Percentiles rank a stretch among this genome's conserved stretches.
phyloP scores from a whole-genome alignment of 345 rosid species.

The Sisymbrium altissimum region DNA sequence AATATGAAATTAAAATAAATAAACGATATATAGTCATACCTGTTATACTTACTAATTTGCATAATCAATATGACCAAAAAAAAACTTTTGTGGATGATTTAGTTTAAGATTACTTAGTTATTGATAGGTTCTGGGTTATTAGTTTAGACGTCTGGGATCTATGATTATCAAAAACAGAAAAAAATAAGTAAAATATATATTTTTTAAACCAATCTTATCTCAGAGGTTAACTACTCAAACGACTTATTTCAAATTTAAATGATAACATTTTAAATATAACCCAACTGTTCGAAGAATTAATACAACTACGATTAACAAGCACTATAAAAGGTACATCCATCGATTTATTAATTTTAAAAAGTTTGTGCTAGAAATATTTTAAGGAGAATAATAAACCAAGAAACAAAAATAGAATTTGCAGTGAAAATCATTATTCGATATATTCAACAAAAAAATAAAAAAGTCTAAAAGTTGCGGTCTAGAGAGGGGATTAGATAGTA shows the following conservation, averaged over 20 bases:
- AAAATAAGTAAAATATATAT: neutral
- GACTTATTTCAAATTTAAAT: neutral
- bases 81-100: neutral
- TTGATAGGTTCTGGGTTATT: neutral
- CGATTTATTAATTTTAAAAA: neutral
- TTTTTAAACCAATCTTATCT: neutral
- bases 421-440: neutral
- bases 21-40: neutral
- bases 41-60: neutral
- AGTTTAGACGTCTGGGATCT: neutral
- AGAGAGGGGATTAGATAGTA: neutral
- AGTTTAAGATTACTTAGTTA: neutral
- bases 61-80: neutral
- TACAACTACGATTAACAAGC: neutral
- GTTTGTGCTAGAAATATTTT: neutral
- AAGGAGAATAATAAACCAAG: neutral
- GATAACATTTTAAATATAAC: neutral
- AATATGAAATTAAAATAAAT: too few species aligned
- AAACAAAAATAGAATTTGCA: neutral
- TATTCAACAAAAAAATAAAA: neutral
- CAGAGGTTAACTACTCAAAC: neutral
- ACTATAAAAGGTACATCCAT: neutral
- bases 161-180: neutral
- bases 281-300: neutral
- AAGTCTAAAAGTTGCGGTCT: neutral